Base-by-base conservation (phyloP, 257 asterid genomes). In the Solanum arcanum region DNA sequence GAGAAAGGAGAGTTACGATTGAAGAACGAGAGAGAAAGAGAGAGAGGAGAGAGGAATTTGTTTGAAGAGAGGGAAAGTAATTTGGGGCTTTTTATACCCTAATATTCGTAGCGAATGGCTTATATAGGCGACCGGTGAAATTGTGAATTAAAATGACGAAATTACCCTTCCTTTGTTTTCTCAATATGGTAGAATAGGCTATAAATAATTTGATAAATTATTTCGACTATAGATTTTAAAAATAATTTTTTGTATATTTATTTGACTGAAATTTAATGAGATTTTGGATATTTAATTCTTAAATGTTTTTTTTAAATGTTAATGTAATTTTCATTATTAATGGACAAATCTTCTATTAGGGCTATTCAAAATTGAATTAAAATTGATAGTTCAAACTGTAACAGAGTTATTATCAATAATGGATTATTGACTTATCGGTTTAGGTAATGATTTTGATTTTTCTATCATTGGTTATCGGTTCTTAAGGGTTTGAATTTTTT, bases 21-120 rank as follows among this genome's bases (percentile, higher is more conserved):
- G 89, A 68, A 77, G 84, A 44, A 16, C 29, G 83, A 33, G 84
- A 42, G 37, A 46, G 87, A 35, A 18, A 85, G 84, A 80, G 89
- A 42, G 88, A 74, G 83, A 49, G 85, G 69, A 23, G 75, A 52
- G 68, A 9, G 69, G 60, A 84, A 76, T 39, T 76, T 41, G 56
- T 31, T 29, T 20, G 44, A 81, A 49, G 85, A 81, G 85, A 81
- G 85, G 85, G 85, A 91, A 93, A 89, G 20, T 87, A 92, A 88
- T 91, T 76, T 92, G 93, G 96, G 96, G 95, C 83, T 1, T 91
- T 94, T 89, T 95, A 95, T 95, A 95, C 94, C 99, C 98, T 93
- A 89, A 91, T 87, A 86, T 95, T 96, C 74, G 94, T 89, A 94
- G 94, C 84, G 41, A 86, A 78, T 83, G 90, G 89, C 44, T 89